Base-by-base conservation (phyloP, 306 rosid species). In the Quercus mongolica region DNA sequence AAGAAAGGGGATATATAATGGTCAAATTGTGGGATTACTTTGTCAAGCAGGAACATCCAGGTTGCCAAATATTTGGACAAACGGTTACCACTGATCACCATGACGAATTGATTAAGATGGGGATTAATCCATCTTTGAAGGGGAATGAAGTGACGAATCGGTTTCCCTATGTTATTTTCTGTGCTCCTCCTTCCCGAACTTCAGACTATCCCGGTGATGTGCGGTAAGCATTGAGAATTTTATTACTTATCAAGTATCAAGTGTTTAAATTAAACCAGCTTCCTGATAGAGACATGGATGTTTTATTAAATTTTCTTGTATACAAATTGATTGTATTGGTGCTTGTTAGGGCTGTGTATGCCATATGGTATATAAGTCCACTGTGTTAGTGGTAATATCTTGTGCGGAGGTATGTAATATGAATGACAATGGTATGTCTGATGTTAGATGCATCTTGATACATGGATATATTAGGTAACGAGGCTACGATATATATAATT, bases 171-270 rank as follows among this genome's bases (percentile, higher is more conserved):
- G 93, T 95, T 49, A 85, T 95, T 73, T 88, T 95, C 84, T 95
- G 97, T 78, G 98, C 98, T 62, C 99, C 99, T 6, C 99, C 99
- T 28, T 90, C 86, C 6, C 82, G 91, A 68, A 79, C 93, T 58
- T 35, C 89, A 1, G 92, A 93, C 12, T 93, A 95, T 73, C 89
- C 80, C 0, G 92, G 89, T n/a, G 98, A 95, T 88, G 88, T 93
- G 51, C 83, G 96, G 98, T 95, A 81, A 89, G 80, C 51, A 51
- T 74, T 17, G 58, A 41, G 71, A 20, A 67, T 70, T 14, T 70
- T 10, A 41, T 74, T 73, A 26, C 44, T 58, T 79, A 28, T 33
- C 49, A 73, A 46, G n/a, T 75, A 28, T 33, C 49, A 73, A 46
- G n/a, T 56, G 44, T 31, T 65, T 31, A 19, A 25, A 55, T 33